Percentiles rank a stretch among this genome's conserved stretches.
Conservation (phyloP, 257 asterid species). For the Solanum okadae region DNA sequence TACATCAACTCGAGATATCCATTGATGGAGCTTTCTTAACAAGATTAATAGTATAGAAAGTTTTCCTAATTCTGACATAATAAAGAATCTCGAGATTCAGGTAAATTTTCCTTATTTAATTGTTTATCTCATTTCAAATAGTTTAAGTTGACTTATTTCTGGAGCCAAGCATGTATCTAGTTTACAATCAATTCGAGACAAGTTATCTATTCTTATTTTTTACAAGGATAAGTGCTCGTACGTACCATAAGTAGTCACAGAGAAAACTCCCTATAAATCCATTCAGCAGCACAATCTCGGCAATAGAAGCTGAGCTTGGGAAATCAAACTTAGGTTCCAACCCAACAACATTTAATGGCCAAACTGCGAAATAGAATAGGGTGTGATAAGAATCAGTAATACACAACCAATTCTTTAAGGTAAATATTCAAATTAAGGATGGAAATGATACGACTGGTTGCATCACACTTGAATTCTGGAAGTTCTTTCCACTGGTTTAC, state of each 20-base stretch:
- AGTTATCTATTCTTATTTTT: neutral
- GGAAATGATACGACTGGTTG: neutral
- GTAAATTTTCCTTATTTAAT: neutral
- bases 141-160: neutral
- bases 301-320: conserved; percentile 53
- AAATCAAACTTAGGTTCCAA: conserved; percentile 61
- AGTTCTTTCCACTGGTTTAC: neutral
- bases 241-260: conserved; percentile 74
- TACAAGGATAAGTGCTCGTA: neutral
- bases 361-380: conserved; percentile 27
- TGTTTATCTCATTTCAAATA: neutral
- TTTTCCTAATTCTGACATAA: neutral
- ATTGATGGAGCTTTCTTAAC: neutral
- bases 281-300: conserved; percentile 51
- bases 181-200: neutral
- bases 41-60: neutral
- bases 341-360: conserved; percentile 63
- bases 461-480: neutral
- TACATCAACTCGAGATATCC: neutral
- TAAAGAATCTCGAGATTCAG: neutral
- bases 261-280: conserved; percentile 68
- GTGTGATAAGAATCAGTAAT: neutral
- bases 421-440: conserved; percentile 2
- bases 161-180: neutral
- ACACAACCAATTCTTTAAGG: neutral